Evolutionary conservation across 2,329 filamentous ascomycete species (phyloP), one percentile per base, ranked within the genome.

Genomic region (Nigrospora sphaerica): DNA sequence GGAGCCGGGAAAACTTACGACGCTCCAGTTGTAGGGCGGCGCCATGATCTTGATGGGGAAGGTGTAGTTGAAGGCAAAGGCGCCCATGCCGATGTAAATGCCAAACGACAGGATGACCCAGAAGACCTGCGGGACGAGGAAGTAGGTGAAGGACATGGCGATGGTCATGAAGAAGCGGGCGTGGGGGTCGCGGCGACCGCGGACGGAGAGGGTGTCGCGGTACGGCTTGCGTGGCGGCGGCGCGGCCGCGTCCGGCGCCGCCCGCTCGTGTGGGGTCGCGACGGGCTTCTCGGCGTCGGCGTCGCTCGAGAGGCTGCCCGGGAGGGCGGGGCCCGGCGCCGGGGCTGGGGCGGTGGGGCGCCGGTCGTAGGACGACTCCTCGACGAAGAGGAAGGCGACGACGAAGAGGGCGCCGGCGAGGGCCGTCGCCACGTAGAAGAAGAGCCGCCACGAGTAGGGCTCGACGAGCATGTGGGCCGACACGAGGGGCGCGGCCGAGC

Each of bases 401-500:
- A 78, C 62, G 33, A 62, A 57, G 12, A 61, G 48, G 66, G 62
- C 41, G 65, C 61, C 62, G 2, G 72, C 69, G 44, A 82, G 81
- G 3, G 76, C 78, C 41, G 78, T 69, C 50, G 75, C 71, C 45
- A 81, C 77, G 56, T 80, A 81, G 65, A 81, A 82, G 64, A 77
- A 82, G 0, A 81, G 69, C 14, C 74, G 67, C 77, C 78, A 82
- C 7, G 76, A 78, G 54, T 77, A 73, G 11, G 75, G 74, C 1
- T 69, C 77, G 1, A 72, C 69, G 7, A 82, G 71, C 77, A 82
- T 81, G 58, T 81, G 81, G 12, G 78, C 77, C 1, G 78, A 76
- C 42, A 77, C 80, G 1, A 82, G 63, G 0, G 78, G 76, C 1
- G 77, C 76, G 0, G 74, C 75, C 0, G 75, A 65, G 5, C 77